These are phyloP conservation scores for Sporobolus alterniflorus DNA, from an alignment of 202 grass and related monocot genomes.

Conservation along the genomic window DNA sequence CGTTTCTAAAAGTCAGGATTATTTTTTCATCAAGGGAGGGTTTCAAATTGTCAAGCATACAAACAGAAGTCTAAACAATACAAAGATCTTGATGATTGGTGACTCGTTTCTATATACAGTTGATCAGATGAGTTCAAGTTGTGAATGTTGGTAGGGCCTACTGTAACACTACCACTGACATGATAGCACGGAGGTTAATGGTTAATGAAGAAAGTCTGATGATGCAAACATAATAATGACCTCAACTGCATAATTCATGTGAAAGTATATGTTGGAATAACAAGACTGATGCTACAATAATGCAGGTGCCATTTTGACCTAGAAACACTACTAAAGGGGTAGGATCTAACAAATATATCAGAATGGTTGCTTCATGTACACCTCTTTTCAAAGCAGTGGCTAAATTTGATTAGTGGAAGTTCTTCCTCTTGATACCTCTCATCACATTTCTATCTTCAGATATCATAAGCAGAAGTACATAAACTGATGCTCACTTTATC, in stretches of 20 bases:
- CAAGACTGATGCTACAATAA: neutral
- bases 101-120: neutral
- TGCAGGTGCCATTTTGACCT: conserved; percentile 2
- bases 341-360: conserved; percentile 97
- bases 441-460: conserved; percentile 93
- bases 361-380: conserved; percentile 87
- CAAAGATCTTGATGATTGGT: neutral
- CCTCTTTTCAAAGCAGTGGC: conserved; percentile 83
- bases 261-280: neutral
- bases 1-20: neutral
- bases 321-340: conserved; percentile 50
- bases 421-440: conserved; percentile 92
- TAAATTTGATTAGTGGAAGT: conserved; percentile 76
- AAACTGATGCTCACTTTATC: conserved; percentile 79
- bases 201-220: neutral
- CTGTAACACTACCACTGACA: neutral
- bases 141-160: neutral
- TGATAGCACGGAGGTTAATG: neutral
- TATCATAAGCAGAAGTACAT: conserved; percentile 86
- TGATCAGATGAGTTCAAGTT: neutral
- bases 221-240: neutral
- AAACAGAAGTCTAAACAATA: neutral
- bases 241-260: neutral
- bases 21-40: too few species aligned
- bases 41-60: neutral